phyloP scores from a whole-genome alignment of 345 rosid species.

The Pistacia atlantica region DNA sequence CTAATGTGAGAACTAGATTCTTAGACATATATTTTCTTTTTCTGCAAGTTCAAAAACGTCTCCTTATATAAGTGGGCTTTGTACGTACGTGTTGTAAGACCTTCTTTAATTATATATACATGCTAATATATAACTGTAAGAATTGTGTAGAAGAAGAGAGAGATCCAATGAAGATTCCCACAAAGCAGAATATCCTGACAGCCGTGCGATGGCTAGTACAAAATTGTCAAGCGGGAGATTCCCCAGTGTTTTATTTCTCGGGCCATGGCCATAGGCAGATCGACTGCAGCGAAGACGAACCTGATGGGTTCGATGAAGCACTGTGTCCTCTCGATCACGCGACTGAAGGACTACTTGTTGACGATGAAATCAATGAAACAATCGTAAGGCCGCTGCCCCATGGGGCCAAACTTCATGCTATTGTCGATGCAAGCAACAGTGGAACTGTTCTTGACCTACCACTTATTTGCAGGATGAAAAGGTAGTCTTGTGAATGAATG shows the following conservation, averaged over 20 bases:
- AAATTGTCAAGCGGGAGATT: slow-evolving; percentile 72
- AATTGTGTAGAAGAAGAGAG: slow-evolving; percentile 51
- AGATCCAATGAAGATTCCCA: slow-evolving; percentile 52
- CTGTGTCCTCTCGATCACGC: slow-evolving; percentile 76
- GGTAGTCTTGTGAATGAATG: slow-evolving; percentile 28
- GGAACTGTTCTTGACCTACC: slow-evolving; percentile 74
- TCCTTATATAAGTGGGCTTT: too few relatives aligned
- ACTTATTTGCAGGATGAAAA: slow-evolving; percentile 60
- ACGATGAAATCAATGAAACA: slow-evolving; percentile 67
- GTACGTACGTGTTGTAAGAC: too few relatives aligned
- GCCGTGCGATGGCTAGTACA: slow-evolving; percentile 76
- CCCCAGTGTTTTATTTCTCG: slow-evolving; percentile 78
- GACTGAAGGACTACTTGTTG: slow-evolving; percentile 64
- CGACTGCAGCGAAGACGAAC: slow-evolving; percentile 56
- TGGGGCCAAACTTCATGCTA: slow-evolving; percentile 72
- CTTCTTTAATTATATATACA: too few relatives aligned
- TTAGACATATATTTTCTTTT: too few relatives aligned
- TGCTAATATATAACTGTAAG: too few relatives aligned
- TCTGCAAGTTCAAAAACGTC: too few relatives aligned
- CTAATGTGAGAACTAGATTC: too few relatives aligned
- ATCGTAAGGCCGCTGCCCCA: slow-evolving; percentile 71
- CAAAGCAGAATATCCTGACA: slow-evolving; percentile 63
- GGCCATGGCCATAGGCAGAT: slow-evolving; percentile 71
- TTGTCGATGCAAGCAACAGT: slow-evolving; percentile 74
- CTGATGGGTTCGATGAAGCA: slow-evolving; percentile 72